phyloP scores from a whole-genome alignment of 306 rosid genomes.

The Fragaria nilgerrensis region DNA sequence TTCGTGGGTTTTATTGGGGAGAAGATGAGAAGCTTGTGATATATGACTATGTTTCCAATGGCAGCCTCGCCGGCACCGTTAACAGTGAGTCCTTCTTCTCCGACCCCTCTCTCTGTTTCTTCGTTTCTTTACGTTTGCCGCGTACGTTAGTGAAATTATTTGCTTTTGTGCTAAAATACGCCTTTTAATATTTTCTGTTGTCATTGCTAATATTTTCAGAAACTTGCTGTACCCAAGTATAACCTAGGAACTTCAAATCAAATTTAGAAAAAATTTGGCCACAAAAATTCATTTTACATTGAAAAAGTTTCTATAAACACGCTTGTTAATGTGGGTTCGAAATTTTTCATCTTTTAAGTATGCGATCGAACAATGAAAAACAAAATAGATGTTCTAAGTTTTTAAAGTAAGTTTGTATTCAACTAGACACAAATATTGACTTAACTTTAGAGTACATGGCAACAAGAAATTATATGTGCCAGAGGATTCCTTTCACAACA shows the following conservation, averaged over 20 bases:
- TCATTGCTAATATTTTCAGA: too few relatives aligned
- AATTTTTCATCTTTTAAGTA: background rate
- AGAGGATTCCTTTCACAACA: background rate
- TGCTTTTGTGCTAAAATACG: background rate
- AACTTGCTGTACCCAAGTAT: too few relatives aligned
- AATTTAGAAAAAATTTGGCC: background rate
- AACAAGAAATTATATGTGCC: background rate
- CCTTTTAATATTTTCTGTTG: background rate
- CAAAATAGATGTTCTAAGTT: too few relatives aligned
- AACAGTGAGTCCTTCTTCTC: constrained; percentile 48
- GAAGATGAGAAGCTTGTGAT: constrained; percentile 80
- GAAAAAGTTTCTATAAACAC: too few relatives aligned
- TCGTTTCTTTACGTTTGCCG: background rate
- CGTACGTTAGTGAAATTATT: background rate
- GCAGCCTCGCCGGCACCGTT: constrained; percentile 50
- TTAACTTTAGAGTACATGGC: background rate
- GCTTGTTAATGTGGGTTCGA: too few relatives aligned
- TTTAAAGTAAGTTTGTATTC: too few relatives aligned
- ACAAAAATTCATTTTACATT: too few relatives aligned
- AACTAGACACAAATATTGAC: background rate
- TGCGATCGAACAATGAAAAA: background rate
- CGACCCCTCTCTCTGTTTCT: constrained; percentile 6
- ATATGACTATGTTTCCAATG: constrained; percentile 68
- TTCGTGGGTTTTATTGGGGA: constrained; percentile 82
- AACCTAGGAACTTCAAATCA: background rate